A percentile compares a stretch with the other conserved stretches of the same genome.
phyloP scores from a whole-genome alignment of 176 grass and related monocot genomes.

The Ananas comosus region DNA sequence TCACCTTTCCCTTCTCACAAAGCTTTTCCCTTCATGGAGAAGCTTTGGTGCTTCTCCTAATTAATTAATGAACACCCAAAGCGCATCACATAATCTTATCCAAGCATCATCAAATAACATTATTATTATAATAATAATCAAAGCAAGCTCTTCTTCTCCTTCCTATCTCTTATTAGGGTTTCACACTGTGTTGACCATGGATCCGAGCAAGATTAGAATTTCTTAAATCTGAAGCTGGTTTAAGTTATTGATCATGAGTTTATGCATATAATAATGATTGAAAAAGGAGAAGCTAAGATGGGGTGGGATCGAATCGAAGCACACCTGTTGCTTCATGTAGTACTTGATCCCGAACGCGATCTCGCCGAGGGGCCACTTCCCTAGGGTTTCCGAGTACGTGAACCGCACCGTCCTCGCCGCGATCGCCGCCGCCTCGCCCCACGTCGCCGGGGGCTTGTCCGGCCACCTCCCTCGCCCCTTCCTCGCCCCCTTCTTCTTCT shows the following conservation, averaged over 20 bases:
- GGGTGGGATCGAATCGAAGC: neutral
- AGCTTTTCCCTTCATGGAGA: too few species aligned
- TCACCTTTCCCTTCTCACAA: too few species aligned
- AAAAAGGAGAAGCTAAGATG: neutral
- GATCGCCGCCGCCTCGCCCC: constrained; percentile 27
- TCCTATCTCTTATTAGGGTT: too few species aligned
- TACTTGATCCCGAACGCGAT: constrained; percentile 82
- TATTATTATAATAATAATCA: too few species aligned
- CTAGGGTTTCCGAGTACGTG: constrained; percentile 69
- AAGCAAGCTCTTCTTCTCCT: too few species aligned
- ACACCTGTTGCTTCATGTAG: constrained; percentile 70
- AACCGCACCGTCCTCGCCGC: constrained; percentile 44
- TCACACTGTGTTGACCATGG: too few species aligned
- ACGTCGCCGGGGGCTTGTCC: constrained; percentile 42
- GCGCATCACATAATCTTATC: too few species aligned
- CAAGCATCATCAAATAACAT: too few species aligned
- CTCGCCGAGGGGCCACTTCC: constrained; percentile 80
- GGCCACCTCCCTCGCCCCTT: constrained; percentile 28
- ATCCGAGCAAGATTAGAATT: too few species aligned
- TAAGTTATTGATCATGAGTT: neutral
- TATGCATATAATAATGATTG: neutral
- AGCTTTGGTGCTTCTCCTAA: too few species aligned
- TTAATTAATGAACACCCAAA: too few species aligned
- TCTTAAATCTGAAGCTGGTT: too few species aligned
- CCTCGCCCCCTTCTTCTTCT: neutral